These are phyloP conservation scores for Botryotinia narcissicola DNA, from an alignment of 2,329 filamentous ascomycete species.

Conservation along the genomic window DNA sequence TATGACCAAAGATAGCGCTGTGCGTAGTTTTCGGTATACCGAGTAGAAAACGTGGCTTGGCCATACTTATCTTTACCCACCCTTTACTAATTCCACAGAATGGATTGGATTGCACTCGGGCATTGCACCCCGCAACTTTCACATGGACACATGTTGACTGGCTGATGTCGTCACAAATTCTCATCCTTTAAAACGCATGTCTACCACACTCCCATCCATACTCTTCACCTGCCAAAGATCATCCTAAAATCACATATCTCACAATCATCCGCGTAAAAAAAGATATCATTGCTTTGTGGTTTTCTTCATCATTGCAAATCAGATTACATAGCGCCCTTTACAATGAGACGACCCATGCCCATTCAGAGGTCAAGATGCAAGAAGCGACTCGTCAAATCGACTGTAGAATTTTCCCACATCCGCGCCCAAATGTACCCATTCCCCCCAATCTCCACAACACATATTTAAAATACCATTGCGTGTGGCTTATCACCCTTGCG, in stretches of 20 bases:
- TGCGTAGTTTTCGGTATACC: not conserved
- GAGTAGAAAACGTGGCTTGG: not conserved
- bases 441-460: constrained; percentile 26
- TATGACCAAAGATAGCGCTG: not conserved
- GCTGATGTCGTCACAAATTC: constrained; percentile 4
- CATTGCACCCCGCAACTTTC: not conserved
- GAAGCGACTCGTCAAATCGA: constrained; percentile 52
- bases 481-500: constrained; percentile 99
- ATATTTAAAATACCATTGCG: constrained; percentile 93
- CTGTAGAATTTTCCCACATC: constrained; percentile 45
- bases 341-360: constrained; percentile 57
- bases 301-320: constrained; percentile 41
- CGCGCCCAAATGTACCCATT: constrained; percentile 39
- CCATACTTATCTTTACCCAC: not conserved
- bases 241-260: constrained; percentile 5
- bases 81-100: not conserved
- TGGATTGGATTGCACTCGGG: not conserved
- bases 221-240: constrained; percentile 10
- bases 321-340: constrained; percentile 40
- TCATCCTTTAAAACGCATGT: not conserved
- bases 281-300: constrained; percentile 35
- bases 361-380: constrained; percentile 62
- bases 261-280: constrained; percentile 12
- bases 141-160: not conserved
- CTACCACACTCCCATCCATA: not conserved